Conservation (phyloP, 2,329 filamentous ascomycete genomes). For the Ampelomyces quisqualis region DNA sequence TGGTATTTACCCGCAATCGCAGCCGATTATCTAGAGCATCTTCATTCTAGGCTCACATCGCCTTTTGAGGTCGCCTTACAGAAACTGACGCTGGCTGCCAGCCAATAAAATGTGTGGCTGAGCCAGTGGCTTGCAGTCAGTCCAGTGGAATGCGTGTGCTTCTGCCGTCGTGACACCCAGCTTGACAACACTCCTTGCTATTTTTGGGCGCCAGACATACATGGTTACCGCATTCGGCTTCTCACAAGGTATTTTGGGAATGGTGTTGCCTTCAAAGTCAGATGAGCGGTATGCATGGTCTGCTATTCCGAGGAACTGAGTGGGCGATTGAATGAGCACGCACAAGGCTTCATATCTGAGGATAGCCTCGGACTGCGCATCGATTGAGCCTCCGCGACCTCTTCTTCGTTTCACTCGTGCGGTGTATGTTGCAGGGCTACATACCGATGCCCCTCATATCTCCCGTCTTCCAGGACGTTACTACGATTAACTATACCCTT, state of each 20-base stretch:
- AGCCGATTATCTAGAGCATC: not conserved
- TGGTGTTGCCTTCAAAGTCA: conserved; percentile 5
- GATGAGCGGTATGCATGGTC: conserved; percentile 21
- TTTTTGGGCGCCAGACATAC: conserved; percentile 20
- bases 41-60: too few species aligned
- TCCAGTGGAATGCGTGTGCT: conserved; percentile 5
- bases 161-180: conserved; percentile 12
- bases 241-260: conserved; percentile 7
- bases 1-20: conserved; percentile 1
- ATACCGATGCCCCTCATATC: conserved; percentile 27
- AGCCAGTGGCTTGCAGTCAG: not conserved
- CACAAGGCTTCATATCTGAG: conserved; percentile 1
- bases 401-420: too few species aligned
- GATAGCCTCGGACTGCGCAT: not conserved
- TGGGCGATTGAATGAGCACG: not conserved
- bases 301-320: conserved; percentile 15
- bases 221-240: conserved; percentile 9
- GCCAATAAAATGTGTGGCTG: conserved; percentile 1
- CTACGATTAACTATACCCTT: conserved; percentile 40
- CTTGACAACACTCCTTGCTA: conserved; percentile 12
- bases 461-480: conserved; percentile 37
- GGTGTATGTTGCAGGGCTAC: too few species aligned
- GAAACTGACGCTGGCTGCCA: not conserved
- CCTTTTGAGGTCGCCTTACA: too few species aligned
- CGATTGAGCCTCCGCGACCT: not conserved